Evolutionary conservation across 73 alveolate species (phyloP).

Genomic region (Symbiodinium pilosum): DNA sequence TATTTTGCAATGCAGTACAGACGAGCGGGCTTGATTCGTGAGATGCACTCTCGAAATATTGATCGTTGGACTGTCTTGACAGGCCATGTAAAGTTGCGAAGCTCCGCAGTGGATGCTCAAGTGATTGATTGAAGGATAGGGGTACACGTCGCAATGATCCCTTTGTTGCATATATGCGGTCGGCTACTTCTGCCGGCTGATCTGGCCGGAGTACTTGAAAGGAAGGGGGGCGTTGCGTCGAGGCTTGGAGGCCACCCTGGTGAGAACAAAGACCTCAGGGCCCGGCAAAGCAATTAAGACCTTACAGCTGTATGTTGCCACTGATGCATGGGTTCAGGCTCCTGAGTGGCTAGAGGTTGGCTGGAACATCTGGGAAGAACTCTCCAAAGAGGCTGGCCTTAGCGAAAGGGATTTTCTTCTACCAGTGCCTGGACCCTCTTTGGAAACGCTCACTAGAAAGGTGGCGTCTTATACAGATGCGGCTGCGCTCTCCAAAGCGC

Average conservation of each 20-base stretch:
- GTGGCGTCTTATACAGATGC: constrained; percentile 16
- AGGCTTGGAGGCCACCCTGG: not conserved
- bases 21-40: too few relatives aligned
- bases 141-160: not conserved
- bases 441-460: not conserved
- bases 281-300: not conserved
- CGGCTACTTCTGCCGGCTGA: not conserved
- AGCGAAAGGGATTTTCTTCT: not conserved
- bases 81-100: too few relatives aligned
- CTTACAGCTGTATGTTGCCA: not conserved
- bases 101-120: too few relatives aligned
- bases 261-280: constrained; percentile 9
- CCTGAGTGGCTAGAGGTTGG: constrained; percentile 12
- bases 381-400: not conserved
- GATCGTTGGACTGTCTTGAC: too few relatives aligned
- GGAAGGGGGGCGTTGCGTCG: not conserved
- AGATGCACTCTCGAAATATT: too few relatives aligned
- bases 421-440: not conserved
- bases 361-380: not conserved
- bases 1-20: too few relatives aligned
- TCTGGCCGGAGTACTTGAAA: not conserved
- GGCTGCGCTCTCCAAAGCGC: not conserved
- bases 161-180: not conserved
- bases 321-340: not conserved
- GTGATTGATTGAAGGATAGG: too few relatives aligned